phyloP scores from a whole-genome alignment of 331 rosid genomes.

The Prunus yedoensis region DNA sequence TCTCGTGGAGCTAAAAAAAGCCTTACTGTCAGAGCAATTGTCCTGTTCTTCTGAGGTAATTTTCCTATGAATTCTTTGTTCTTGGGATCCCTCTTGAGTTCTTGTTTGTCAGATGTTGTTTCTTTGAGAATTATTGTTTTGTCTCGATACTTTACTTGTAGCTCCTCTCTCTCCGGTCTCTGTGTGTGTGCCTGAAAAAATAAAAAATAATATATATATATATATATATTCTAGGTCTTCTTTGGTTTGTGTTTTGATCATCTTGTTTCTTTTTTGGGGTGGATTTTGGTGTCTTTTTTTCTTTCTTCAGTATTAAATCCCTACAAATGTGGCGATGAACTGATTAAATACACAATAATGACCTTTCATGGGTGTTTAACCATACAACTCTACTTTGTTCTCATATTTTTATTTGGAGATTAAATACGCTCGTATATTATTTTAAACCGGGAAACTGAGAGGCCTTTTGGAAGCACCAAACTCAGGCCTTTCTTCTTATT shows the following conservation, averaged over 20 bases:
- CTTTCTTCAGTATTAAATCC: not conserved
- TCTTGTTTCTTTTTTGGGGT: not conserved
- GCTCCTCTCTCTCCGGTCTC: not conserved
- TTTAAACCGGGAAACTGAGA: not conserved
- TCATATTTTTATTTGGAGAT: not conserved
- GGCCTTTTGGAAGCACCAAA: not conserved
- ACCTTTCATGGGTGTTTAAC: not conserved
- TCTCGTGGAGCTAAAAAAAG: not conserved
- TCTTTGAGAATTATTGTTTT: too few species aligned
- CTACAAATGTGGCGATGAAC: not conserved
- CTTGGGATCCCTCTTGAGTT: constrained; percentile 45
- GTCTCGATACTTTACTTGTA: not conserved
- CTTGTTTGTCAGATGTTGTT: constrained; percentile 34
- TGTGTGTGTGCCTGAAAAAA: not conserved
- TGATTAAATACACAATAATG: not conserved
- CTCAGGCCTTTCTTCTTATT: not conserved
- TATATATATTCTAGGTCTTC: not conserved
- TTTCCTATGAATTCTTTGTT: not conserved
- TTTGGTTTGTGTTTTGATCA: not conserved
- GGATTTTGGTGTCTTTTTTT: too few species aligned
- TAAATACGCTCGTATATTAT: not conserved
- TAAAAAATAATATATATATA: too few species aligned
- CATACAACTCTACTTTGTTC: not conserved
- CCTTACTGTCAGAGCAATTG: not conserved
- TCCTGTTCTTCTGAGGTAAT: constrained; percentile 3